Evolutionary conservation across 108 stramenopile genomes (phyloP).

Genomic region (Skeletonema tropicum): DNA sequence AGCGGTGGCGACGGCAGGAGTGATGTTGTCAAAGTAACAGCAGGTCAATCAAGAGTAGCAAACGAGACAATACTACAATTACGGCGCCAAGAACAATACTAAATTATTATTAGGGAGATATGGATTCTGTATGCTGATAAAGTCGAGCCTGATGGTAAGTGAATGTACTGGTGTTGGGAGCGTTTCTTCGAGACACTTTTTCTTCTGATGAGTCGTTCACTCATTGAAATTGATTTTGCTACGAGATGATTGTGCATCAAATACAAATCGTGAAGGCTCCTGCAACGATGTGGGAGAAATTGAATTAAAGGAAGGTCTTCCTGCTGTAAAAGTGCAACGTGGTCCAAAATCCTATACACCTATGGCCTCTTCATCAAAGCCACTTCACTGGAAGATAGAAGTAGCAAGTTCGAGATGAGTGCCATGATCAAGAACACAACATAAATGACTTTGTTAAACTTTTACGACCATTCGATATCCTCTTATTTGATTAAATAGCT

Average conservation of each 20-base stretch:
- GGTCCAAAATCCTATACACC: slow-evolving; percentile 83
- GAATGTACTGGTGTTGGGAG: not conserved
- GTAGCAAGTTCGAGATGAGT: not conserved
- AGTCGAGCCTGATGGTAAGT: slow-evolving; percentile 77
- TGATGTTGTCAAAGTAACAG: slow-evolving; percentile 30
- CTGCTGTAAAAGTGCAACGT: slow-evolving; percentile 49
- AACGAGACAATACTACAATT: slow-evolving; percentile 54
- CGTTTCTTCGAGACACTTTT: not conserved
- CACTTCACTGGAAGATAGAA: not conserved
- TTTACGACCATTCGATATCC: slow-evolving; percentile 27
- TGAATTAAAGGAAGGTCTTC: slow-evolving; percentile 14
- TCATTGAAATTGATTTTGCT: not conserved
- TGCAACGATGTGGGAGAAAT: slow-evolving; percentile 83
- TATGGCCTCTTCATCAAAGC: slow-evolving; percentile 66
- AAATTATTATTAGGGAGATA: slow-evolving; percentile 74
- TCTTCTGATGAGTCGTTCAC: not conserved
- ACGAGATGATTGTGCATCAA: not conserved
- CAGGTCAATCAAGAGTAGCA: slow-evolving; percentile 1
- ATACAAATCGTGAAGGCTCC: slow-evolving; percentile 43
- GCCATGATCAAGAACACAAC: slow-evolving; percentile 9
- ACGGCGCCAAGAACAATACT: slow-evolving; percentile 77
- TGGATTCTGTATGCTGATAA: slow-evolving; percentile 79
- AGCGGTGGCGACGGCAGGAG: not conserved
- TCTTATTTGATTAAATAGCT: no score
- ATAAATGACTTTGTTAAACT: slow-evolving; percentile 16